These are phyloP conservation scores for Gossypium longicalyx DNA, from an alignment of 345 rosid species.

Conservation along the genomic window DNA sequence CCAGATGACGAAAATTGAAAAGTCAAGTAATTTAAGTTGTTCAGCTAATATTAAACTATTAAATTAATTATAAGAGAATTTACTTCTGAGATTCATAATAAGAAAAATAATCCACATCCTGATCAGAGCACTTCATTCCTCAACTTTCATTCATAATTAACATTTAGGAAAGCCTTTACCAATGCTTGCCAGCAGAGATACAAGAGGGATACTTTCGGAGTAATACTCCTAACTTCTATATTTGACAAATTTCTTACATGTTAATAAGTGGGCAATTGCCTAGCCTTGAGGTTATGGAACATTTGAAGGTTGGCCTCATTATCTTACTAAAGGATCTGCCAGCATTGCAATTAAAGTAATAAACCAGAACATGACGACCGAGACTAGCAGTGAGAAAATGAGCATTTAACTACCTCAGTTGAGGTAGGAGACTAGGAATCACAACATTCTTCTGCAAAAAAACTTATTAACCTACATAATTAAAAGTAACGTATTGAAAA, in stretches of 20 bases:
- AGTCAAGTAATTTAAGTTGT: not conserved
- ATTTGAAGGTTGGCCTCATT: not conserved
- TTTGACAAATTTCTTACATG: not conserved
- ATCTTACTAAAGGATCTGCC: not conserved
- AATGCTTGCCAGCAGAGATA: not conserved
- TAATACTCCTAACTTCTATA: not conserved
- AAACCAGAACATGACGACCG: not conserved
- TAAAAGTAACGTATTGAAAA: not conserved
- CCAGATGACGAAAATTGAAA: not conserved
- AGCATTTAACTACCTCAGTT: not conserved
- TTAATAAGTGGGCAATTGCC: not conserved
- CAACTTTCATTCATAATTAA: not conserved
- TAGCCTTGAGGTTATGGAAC: not conserved
- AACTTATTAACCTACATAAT: not conserved
- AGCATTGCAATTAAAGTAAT: not conserved
- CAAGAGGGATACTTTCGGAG: not conserved
- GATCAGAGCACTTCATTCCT: not conserved
- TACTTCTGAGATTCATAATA: not conserved
- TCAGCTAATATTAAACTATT: not conserved
- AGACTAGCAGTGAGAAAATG: not conserved
- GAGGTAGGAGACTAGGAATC: not conserved
- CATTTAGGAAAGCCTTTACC: not conserved
- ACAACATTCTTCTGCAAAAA: not conserved
- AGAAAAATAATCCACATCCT: not conserved
- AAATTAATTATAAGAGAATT: not conserved